These are phyloP conservation scores for Leccinum obscurum DNA, from an alignment of 768 basidiomycete species.

Conservation along the genomic window DNA sequence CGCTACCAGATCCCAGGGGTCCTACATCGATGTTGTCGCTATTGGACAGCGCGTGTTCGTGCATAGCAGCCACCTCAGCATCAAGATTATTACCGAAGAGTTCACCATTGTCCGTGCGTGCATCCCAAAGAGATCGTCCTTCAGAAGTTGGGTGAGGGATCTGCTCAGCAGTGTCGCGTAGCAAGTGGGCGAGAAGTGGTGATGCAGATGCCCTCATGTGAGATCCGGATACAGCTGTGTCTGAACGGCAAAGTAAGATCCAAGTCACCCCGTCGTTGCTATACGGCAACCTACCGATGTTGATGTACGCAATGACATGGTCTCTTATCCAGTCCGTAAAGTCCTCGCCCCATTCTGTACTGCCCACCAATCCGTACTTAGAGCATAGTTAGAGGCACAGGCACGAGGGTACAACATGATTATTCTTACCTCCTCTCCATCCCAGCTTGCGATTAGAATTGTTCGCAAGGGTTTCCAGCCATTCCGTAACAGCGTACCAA, in stretches of 20 bases:
- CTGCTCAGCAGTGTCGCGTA: constrained; percentile 65
- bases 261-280: constrained; percentile 29
- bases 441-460: constrained; percentile 78
- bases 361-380: constrained; percentile 75
- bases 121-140: constrained; percentile 77
- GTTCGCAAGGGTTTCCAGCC: constrained; percentile 76
- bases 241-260: constrained; percentile 39
- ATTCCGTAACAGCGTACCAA: constrained; percentile 49
- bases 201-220: constrained; percentile 57
- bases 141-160: constrained; percentile 71
- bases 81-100: constrained; percentile 39
- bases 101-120: constrained; percentile 51
- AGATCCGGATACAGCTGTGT: constrained; percentile 56
- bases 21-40: constrained; percentile 42
- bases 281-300: constrained; percentile 50
- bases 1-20: constrained; percentile 84
- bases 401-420: background rate
- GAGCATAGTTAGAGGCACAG: background rate
- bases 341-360: constrained; percentile 95
- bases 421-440: constrained; percentile 61
- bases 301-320: constrained; percentile 86
- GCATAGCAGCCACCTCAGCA: constrained; percentile 27
- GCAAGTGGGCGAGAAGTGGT: constrained; percentile 79
- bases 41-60: constrained; percentile 26
- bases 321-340: constrained; percentile 78